Evolutionary conservation across 2,329 filamentous ascomycete genomes (phyloP), one percentile per base, ranked within the genome.

Genomic region (Ophiostoma angusticollis): DNA sequence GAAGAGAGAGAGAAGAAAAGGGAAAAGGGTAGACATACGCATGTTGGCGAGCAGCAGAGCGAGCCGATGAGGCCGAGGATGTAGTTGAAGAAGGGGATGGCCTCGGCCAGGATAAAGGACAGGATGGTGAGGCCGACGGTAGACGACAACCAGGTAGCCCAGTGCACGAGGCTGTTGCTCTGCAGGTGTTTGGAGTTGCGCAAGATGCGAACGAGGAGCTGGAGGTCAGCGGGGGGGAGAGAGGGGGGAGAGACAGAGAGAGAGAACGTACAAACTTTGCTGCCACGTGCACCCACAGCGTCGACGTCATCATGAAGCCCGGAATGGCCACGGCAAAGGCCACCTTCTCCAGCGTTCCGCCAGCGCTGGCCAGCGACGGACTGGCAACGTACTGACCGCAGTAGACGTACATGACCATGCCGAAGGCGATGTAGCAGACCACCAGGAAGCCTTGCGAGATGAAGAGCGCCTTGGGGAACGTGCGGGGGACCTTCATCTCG

Each of bases 321-420:
- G 46, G 47, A 25, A 49, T 45, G 12, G 40, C 23, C 30, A 79
- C 60, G 2, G 73, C 75, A 46, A 78, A 80, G 0, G 71, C 57
- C 0, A 78, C 62, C 51, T 72, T 76, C 57, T 80, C 78, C 46
- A 79, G 60, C 0, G 62, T 66, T 6, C 61, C 59, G 9, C 75
- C 74, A 0, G 74, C 75, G 29, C 66, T 74, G 6, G 74, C 74
- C 0, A 80, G 63, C 1, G 72, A 72, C 0, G 76, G 76, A 4
- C 66, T 71, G 0, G 74, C 70, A 5, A 79, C 71, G 67, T 70
- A 80, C 44, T 70, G 59, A 3, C 75, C 75, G 47, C 73, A 76
- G 60, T 64, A 42, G 30, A 63, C 60, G 55, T 79, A 78, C 5
- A 78, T 68, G 3, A 77, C 70, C 40, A 68, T 30, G 22, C 31